A percentile compares a stretch with the other conserved stretches of the same genome.
These are phyloP conservation scores for Mortierella sp. DNA, from an alignment of 371 early-diverging fungal genomes.

Conservation along the genomic window DNA sequence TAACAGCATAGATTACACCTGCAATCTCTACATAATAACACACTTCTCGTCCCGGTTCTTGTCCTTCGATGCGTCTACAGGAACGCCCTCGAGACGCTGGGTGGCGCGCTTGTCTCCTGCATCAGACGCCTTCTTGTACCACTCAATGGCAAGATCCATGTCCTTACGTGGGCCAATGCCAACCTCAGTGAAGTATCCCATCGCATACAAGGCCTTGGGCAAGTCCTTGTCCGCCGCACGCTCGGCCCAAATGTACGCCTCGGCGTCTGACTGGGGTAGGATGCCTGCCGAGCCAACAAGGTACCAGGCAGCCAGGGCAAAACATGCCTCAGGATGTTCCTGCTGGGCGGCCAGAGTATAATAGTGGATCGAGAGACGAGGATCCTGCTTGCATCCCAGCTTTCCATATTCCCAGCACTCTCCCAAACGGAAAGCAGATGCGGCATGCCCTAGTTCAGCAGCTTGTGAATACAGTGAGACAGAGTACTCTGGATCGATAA, in stretches of 20 bases:
- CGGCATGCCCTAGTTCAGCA: slow-evolving; percentile 84
- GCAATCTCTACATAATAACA: slow-evolving; percentile 35
- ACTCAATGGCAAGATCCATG: slow-evolving; percentile 77
- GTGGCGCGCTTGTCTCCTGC: slow-evolving; percentile 88
- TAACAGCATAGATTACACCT: not conserved
- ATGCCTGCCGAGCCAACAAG: slow-evolving; percentile 86
- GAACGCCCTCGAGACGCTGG: slow-evolving; percentile 64
- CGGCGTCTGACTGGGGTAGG: slow-evolving; percentile 86
- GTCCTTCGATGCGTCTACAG: slow-evolving; percentile 47
- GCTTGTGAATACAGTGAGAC: slow-evolving; percentile 81
- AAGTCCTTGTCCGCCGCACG: slow-evolving; percentile 89
- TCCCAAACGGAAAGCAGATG: slow-evolving; percentile 83
- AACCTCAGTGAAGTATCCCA: slow-evolving; percentile 89
- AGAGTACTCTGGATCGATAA: slow-evolving; percentile 82
- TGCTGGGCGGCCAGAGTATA: slow-evolving; percentile 89
- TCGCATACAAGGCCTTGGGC: slow-evolving; percentile 91
- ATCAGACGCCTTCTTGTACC: slow-evolving; percentile 87
- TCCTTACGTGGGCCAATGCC: slow-evolving; percentile 84
- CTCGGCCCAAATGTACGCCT: slow-evolving; percentile 91
- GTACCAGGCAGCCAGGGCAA: slow-evolving; percentile 94
- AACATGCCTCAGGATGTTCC: slow-evolving; percentile 92
- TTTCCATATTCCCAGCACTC: slow-evolving; percentile 87
- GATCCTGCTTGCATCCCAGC: slow-evolving; percentile 75
- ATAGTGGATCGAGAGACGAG: slow-evolving; percentile 79
- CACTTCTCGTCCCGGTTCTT: slow-evolving; percentile 59